Conservation (phyloP, 2,329 filamentous ascomycete species). For the Parastagonospora avenae region DNA sequence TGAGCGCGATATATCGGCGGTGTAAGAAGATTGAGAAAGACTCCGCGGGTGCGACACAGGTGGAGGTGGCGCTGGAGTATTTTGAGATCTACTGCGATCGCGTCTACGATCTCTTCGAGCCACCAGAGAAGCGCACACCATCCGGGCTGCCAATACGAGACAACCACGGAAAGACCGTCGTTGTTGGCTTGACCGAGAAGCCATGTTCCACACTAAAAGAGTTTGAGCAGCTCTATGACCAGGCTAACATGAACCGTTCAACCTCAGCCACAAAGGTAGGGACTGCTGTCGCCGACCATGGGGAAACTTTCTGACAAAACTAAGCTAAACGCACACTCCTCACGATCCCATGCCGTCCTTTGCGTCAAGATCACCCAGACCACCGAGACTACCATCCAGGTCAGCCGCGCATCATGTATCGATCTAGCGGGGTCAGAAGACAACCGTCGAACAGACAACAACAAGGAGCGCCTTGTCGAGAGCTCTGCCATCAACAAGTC, state of each 20-base stretch:
- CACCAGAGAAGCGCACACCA: constrained; percentile 82
- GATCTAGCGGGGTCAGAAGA: constrained; percentile 96
- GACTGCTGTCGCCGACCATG: background rate
- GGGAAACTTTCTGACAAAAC: constrained; percentile 1
- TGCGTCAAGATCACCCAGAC: constrained; percentile 86
- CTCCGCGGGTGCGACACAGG: constrained; percentile 69
- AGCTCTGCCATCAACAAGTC: constrained; percentile 98
- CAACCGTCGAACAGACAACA: constrained; percentile 91
- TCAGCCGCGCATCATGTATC: constrained; percentile 90
- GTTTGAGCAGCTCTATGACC: constrained; percentile 87
- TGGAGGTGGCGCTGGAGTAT: constrained; percentile 81
- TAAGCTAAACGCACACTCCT: constrained; percentile 84
- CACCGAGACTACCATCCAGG: constrained; percentile 66
- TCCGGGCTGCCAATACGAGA: constrained; percentile 82
- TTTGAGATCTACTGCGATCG: constrained; percentile 98
- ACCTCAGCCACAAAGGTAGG: constrained; percentile 81
- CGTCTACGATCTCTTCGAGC: constrained; percentile 87
- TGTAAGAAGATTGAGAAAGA: constrained; percentile 87
- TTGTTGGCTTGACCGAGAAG: constrained; percentile 83
- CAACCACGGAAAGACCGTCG: constrained; percentile 83
- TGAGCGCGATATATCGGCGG: constrained; percentile 84
- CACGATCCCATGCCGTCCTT: constrained; percentile 86
- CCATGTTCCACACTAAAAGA: constrained; percentile 84
- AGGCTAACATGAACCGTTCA: constrained; percentile 87
- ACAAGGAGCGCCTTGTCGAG: constrained; percentile 89